Evolutionary conservation across 148 eudicot species (phyloP), one percentile per base, ranked within the genome.

Genomic region (Arctostaphylos glauca): DNA sequence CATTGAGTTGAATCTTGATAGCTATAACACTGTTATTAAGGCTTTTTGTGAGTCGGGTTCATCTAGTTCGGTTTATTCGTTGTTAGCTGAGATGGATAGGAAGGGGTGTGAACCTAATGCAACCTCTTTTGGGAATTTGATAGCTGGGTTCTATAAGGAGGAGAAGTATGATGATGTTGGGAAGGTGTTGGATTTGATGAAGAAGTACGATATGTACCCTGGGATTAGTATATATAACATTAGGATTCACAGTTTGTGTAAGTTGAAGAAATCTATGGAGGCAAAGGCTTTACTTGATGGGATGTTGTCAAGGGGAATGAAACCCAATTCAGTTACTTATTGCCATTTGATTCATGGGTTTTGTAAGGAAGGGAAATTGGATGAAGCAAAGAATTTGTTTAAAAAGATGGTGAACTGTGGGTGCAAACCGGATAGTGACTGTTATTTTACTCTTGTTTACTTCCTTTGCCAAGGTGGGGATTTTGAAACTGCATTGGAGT

Each of bases 101-200:
- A 92, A 88, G 78, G 76, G 81, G 0, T 78, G 87, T 74, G 94
- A 87, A 81, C 96, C 98, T 9, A 91, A 93, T 77, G 84, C 83
- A 1, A 85, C 90, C 1, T 84, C 99, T 0, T 93, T 92, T 47
- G 86, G 86, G 72, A 68, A 46, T 58, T 74, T 89, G 86, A 93
- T 96, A 67, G 83, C 92, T 3, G 99, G 99, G 87, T 94, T 96
- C 81, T 96, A 96, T 78, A 84, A 77, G 86, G 99, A 96, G 89
- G 90, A 90, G 87, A 93, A 91, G 87, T 85, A 81, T 67, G 93
- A 89, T 5, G 99, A 96, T 73, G 98, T 94, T 43, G 94, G 93
- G 83, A 93, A 88, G 76, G 92, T 88, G 44, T 87, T 93, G 85
- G 80, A 90, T 4, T 12, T 83, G 55, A 81, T 92, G 87, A 97